Percentiles rank a stretch among this genome's conserved stretches.
These are phyloP conservation scores for Geopyxis carbonaria DNA, from an alignment of 495 filamentous ascomycete species.

Conservation along the genomic window DNA sequence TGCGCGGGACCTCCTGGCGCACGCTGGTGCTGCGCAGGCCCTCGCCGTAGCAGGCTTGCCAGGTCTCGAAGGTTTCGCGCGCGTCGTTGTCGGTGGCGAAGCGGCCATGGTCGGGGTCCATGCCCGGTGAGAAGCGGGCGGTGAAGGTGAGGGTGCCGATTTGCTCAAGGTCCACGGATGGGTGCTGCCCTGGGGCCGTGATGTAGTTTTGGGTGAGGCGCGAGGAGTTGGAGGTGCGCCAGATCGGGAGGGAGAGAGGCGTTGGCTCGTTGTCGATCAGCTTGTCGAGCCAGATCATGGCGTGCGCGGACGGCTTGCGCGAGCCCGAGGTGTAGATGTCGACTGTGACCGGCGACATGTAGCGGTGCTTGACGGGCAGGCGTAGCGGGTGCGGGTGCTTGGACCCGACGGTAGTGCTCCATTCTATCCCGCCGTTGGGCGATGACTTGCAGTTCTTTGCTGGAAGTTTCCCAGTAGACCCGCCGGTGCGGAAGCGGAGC, in stretches of 20 bases:
- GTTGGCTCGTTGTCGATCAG: constrained; percentile 60
- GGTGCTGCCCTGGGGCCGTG: constrained; percentile 48
- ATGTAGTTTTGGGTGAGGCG: constrained; percentile 83
- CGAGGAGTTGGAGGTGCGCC: constrained; percentile 52
- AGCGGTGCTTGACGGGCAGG: constrained; percentile 75
- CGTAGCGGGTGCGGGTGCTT: constrained; percentile 34
- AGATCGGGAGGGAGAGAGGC: constrained; percentile 70
- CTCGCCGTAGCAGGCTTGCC: constrained; percentile 77
- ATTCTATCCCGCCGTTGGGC: constrained; percentile 33
- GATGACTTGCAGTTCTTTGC: constrained; percentile 23
- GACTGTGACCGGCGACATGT: constrained; percentile 73
- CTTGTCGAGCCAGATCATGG: constrained; percentile 70
- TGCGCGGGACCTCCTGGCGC: constrained; percentile 44
- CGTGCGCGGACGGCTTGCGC: constrained; percentile 53
- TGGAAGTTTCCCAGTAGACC: constrained; percentile 54
- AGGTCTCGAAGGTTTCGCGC: constrained; percentile 82
- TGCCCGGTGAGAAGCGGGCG: constrained; percentile 71
- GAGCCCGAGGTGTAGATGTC: constrained; percentile 49
- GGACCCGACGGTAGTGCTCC: constrained; percentile 44
- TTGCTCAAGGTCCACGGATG: constrained; percentile 51
- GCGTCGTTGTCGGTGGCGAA: constrained; percentile 79
- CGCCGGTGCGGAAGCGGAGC: constrained; percentile 65
- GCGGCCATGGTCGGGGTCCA: constrained; percentile 64
- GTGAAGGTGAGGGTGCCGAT: constrained; percentile 66
- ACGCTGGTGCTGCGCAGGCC: constrained; percentile 59